These are phyloP conservation scores for Zymoseptoria passerinii DNA, from an alignment of 2,329 filamentous ascomycete genomes.

Conservation along the genomic window DNA sequence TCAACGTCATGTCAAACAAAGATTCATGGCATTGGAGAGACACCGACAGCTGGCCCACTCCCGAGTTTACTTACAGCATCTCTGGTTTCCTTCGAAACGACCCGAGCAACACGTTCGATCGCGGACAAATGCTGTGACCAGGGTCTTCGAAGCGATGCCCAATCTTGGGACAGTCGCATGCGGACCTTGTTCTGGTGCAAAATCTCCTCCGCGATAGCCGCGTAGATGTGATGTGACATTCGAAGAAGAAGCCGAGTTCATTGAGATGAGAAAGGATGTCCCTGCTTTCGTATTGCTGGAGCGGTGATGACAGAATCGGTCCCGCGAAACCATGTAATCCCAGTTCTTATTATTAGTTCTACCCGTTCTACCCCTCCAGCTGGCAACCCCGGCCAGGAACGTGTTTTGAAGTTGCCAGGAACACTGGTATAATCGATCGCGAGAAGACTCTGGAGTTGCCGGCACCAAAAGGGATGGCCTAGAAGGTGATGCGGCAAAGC, in stretches of 20 bases:
- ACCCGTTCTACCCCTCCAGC: too few species aligned
- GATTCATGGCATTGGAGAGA: not conserved
- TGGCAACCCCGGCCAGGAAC: not conserved
- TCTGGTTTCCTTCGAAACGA: not conserved
- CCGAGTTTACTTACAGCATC: not conserved
- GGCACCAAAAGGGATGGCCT: not conserved
- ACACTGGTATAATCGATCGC: not conserved
- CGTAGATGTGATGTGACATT: too few species aligned
- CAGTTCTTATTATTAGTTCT: too few species aligned
- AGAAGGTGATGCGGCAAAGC: not conserved
- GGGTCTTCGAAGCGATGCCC: not conserved
- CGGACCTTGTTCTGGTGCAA: not conserved
- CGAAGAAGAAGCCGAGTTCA: not conserved
- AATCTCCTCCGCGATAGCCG: not conserved
- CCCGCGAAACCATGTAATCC: not conserved
- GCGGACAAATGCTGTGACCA: not conserved
- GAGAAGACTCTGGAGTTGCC: not conserved
- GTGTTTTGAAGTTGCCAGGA: not conserved
- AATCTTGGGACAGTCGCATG: too few species aligned
- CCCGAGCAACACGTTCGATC: not conserved
- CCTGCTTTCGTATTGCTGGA: not conserved
- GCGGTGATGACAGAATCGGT: not conserved
- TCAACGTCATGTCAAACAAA: not conserved
- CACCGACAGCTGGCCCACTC: not conserved
- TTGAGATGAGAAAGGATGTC: not conserved